Conservation (phyloP, 805 yeast genomes). For the Tetrapisispora fleetii region DNA sequence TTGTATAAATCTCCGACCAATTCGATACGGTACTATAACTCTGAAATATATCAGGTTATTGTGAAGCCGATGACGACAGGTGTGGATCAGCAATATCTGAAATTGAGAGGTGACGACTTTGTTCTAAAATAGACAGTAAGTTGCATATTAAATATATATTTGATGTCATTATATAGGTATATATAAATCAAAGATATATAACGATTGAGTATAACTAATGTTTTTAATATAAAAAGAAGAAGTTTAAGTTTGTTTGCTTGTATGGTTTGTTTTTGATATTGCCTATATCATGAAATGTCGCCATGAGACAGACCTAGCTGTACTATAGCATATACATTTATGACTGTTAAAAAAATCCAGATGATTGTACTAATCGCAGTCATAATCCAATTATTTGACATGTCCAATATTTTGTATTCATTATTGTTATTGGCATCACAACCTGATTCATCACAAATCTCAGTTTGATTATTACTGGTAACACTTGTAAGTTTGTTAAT, state of each 20-base stretch:
- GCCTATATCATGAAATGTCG: constrained; percentile 6
- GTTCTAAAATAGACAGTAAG: constrained; percentile 42
- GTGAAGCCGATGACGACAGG: constrained; percentile 75
- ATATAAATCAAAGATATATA: too few species aligned
- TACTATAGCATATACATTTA: constrained; percentile 57
- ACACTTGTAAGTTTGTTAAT: too few species aligned
- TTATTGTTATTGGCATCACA: background rate
- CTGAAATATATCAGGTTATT: constrained; percentile 71
- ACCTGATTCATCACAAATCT: background rate
- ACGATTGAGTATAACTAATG: too few species aligned
- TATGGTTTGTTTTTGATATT: background rate
- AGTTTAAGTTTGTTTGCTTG: too few species aligned
- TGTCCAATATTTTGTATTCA: constrained; percentile 32
- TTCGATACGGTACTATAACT: constrained; percentile 68
- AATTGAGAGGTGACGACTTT: constrained; percentile 80
- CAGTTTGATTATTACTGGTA: too few species aligned
- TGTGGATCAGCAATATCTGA: constrained; percentile 84
- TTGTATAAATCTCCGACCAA: constrained; percentile 65
- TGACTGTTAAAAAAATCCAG: constrained; percentile 63
- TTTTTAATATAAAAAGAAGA: too few species aligned
- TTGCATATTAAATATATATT: too few species aligned
- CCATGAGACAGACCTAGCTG: constrained; percentile 28
- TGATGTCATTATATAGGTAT: too few species aligned
- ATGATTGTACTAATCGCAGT: constrained; percentile 42
- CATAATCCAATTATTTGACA: constrained; percentile 55